These are phyloP conservation scores for Suhomyces sp. DNA, from an alignment of 805 yeast genomes.

Conservation along the genomic window DNA sequence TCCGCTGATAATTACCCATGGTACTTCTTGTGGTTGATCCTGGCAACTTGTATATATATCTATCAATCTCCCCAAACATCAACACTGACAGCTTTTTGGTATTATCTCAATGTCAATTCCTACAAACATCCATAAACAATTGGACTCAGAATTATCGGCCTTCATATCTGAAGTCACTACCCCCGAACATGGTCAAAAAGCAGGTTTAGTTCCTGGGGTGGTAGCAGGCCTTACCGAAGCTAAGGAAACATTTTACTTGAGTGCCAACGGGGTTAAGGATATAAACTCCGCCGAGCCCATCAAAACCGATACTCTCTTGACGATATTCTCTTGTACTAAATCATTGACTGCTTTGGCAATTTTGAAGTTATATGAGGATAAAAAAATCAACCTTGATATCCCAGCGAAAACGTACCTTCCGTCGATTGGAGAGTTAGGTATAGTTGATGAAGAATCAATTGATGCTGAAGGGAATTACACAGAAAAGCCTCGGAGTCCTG, in stretches of 20 bases:
- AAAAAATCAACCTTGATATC: constrained; percentile 30
- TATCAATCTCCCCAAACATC: too few species aligned
- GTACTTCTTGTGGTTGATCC: too few species aligned
- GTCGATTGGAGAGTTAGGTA: constrained; percentile 23
- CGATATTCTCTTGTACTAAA: constrained; percentile 32
- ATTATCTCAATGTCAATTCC: too few species aligned
- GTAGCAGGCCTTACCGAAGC: constrained; percentile 29
- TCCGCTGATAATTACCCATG: too few species aligned
- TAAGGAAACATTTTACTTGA: constrained; percentile 22
- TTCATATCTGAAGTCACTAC: too few species aligned
- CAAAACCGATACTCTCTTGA: constrained; percentile 17
- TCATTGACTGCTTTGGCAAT: constrained; percentile 36
- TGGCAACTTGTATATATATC: too few species aligned
- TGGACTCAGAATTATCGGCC: too few species aligned
- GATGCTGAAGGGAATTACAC: constrained; percentile 25
- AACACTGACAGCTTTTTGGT: too few species aligned
- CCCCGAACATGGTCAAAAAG: constrained; percentile 7
- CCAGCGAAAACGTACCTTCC: constrained; percentile 37
- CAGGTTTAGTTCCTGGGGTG: constrained; percentile 18
- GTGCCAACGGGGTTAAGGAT: constrained; percentile 21
- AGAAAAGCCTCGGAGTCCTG: constrained; percentile 23
- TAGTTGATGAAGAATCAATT: constrained; percentile 27
- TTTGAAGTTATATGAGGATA: constrained; percentile 33
- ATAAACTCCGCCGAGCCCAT: constrained; percentile 17
- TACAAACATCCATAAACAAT: too few species aligned